A percentile compares a stretch with the other conserved stretches of the same genome.
Evolutionary conservation across 495 filamentous ascomycete species (phyloP).

Genomic region (Geoglossum glabrum): DNA sequence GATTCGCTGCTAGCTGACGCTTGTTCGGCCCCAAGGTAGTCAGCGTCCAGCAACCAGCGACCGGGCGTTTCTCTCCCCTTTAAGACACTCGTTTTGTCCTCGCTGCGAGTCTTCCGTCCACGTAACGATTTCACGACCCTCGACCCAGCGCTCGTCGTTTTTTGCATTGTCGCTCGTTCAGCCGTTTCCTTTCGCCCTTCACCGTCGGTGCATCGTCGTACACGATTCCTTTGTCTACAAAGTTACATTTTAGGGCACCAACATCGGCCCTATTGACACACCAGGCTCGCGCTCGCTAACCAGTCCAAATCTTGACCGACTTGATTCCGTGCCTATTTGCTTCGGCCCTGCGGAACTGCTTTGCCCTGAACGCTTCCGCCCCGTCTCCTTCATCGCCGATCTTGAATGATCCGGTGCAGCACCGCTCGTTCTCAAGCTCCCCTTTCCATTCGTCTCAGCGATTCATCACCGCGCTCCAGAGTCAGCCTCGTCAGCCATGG

Average conservation of each 20-base stretch:
- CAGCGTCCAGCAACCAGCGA: background rate
- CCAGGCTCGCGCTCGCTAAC: background rate
- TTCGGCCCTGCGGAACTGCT: background rate
- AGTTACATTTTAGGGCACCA: too few species aligned
- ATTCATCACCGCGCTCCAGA: background rate
- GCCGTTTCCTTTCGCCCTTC: background rate
- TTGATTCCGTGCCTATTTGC: background rate
- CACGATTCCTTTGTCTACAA: background rate
- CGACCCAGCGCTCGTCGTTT: background rate
- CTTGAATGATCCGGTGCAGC: background rate
- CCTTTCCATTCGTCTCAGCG: background rate
- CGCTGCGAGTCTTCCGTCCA: background rate
- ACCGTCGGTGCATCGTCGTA: background rate
- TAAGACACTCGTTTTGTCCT: background rate
- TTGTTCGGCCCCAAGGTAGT: too few species aligned
- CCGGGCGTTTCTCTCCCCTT: background rate
- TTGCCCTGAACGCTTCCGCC: background rate
- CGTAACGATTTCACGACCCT: background rate
- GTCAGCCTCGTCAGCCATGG: background rate
- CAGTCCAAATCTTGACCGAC: background rate
- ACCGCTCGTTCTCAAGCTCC: background rate
- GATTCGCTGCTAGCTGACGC: too few species aligned
- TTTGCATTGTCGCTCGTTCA: background rate
- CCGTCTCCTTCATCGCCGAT: background rate
- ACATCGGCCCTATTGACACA: too few species aligned